Conservation (phyloP, 2,329 filamentous ascomycete species). For the Fusarium sp. region DNA sequence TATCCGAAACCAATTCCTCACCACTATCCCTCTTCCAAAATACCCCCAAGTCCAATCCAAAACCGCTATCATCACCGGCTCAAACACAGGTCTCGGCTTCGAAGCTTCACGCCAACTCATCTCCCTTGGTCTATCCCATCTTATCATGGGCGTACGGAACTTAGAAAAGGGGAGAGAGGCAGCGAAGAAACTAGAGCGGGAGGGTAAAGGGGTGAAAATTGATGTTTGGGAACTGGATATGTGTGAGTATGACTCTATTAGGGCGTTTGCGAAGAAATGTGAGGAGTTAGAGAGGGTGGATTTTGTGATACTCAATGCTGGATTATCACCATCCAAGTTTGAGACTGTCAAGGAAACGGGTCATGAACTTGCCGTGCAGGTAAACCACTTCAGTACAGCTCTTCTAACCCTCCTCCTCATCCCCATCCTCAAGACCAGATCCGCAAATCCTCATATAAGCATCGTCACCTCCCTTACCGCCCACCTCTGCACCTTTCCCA, state of each 20-base stretch:
- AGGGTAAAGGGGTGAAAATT: conserved; percentile 22
- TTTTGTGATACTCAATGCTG: conserved; percentile 52
- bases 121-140: conserved; percentile 24
- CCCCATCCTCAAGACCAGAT: conserved; percentile 33
- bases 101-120: conserved; percentile 43
- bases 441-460: conserved; percentile 35
- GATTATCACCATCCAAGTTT: conserved; percentile 39
- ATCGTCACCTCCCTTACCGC: conserved; percentile 49
- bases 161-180: conserved; percentile 30
- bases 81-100: conserved; percentile 45
- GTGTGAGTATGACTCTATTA: conserved; percentile 44
- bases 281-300: conserved; percentile 35
- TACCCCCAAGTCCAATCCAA: conserved; percentile 28
- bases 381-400: conserved; percentile 50
- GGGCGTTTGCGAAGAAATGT: conserved; percentile 32
- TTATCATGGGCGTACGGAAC: conserved; percentile 36
- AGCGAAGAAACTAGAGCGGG: conserved; percentile 7
- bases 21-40: conserved; percentile 36
- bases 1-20: conserved; percentile 41
- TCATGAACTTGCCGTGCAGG: conserved; percentile 50
- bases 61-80: conserved; percentile 43
- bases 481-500: conserved; percentile 45
- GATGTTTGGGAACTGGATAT: conserved; percentile 45
- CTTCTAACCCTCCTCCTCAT: conserved; percentile 48
- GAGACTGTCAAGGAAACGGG: conserved; percentile 32